phyloP scores from a whole-genome alignment of 345 rosid species.

The Eucalyptus cloeziana region DNA sequence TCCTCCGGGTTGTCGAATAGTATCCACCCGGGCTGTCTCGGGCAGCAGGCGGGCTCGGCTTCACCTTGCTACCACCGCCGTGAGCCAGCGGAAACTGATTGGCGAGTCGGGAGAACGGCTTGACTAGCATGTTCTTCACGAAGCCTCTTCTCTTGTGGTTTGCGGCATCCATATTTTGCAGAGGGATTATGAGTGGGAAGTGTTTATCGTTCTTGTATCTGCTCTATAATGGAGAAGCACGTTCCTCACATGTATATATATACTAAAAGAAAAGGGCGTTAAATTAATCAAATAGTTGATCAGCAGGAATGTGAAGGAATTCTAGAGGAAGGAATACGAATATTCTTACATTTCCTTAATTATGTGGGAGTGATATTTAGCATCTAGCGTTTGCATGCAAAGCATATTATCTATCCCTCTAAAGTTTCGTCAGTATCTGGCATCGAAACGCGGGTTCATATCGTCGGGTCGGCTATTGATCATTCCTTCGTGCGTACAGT shows the following conservation, averaged over 20 bases:
- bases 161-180: not conserved
- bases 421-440: not conserved
- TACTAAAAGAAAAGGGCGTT: not conserved
- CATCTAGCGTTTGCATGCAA: not conserved
- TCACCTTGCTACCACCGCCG: not conserved
- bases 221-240: not conserved
- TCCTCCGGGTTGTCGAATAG: not conserved
- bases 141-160: slow-evolving; percentile 3
- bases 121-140: slow-evolving; percentile 8
- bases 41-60: not conserved
- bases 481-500: not conserved
- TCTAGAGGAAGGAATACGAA: not conserved
- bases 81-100: not conserved
- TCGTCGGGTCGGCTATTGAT: not conserved
- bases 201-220: not conserved
- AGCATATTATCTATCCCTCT: not conserved
- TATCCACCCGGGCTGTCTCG: not conserved
- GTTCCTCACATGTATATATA: not conserved
- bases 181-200: not conserved
- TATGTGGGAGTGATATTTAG: not conserved
- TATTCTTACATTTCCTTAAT: not conserved
- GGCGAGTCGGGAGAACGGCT: not conserved
- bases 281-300: not conserved
- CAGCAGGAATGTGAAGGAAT: not conserved
- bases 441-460: not conserved